phyloP scores from a whole-genome alignment of 352 stramenopile genomes.

The Thalassiosira oceanica region DNA sequence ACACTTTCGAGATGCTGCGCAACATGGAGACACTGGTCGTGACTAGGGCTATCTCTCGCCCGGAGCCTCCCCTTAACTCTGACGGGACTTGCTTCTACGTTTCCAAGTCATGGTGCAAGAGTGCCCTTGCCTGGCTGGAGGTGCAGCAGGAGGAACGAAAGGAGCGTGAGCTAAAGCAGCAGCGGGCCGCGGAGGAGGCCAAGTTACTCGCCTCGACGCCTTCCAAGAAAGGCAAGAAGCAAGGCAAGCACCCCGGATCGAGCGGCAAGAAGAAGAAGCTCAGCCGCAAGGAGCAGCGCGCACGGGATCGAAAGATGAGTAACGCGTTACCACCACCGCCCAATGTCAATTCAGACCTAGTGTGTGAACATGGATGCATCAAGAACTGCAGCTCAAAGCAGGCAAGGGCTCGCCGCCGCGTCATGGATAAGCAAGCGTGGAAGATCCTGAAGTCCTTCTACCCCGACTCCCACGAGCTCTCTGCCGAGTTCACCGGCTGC shows the following conservation, averaged over 20 bases:
- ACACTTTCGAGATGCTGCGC: constrained; percentile 70
- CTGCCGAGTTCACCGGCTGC: constrained; percentile 45
- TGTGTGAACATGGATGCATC: constrained; percentile 56
- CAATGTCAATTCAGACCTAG: constrained; percentile 74
- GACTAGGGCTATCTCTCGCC: constrained; percentile 59
- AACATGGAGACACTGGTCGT: constrained; percentile 81
- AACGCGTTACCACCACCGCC: constrained; percentile 70
- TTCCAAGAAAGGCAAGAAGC: constrained; percentile 26
- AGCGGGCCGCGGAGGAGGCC: constrained; percentile 28
- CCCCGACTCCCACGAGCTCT: constrained; percentile 67
- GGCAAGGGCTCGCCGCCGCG: constrained; percentile 46
- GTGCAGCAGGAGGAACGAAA: constrained; percentile 60
- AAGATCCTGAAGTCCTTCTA: constrained; percentile 77
- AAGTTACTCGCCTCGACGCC: constrained; percentile 21
- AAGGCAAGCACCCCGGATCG: constrained; percentile 17
- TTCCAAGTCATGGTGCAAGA: constrained; percentile 76
- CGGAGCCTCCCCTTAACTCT: constrained; percentile 56
- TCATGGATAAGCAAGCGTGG: constrained; percentile 79
- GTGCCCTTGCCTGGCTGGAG: constrained; percentile 76
- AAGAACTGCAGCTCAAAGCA: constrained; percentile 45
- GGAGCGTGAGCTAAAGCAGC: constrained; percentile 34
- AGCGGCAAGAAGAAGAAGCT: constrained; percentile 66
- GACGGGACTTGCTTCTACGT: constrained; percentile 62
- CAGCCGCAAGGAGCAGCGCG: constrained; percentile 67
- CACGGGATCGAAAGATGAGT: constrained; percentile 52